phyloP scores from a whole-genome alignment of 2,329 filamentous ascomycete species.

The Clonostachys sp. region DNA sequence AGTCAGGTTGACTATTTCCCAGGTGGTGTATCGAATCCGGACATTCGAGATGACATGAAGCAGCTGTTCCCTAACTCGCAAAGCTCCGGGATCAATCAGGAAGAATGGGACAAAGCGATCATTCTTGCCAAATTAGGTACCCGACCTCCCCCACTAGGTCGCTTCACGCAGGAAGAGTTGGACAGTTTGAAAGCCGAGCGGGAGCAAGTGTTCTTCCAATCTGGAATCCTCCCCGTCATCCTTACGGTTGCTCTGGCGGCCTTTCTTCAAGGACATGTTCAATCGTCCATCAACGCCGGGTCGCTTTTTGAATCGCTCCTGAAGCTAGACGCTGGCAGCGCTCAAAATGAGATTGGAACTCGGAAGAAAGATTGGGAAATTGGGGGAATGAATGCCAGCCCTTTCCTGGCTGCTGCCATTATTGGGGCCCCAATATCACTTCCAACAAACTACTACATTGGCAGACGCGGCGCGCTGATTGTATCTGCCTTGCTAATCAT shows the following conservation, averaged over 20 bases:
- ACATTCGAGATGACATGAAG: not conserved
- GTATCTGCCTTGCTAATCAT: slow-evolving; percentile 29
- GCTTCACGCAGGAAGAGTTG: slow-evolving; percentile 15
- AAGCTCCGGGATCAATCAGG: no score
- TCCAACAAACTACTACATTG: slow-evolving; percentile 28
- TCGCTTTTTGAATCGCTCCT: slow-evolving; percentile 16
- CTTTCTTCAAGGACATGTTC: slow-evolving; percentile 35
- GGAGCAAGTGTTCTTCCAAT: slow-evolving; percentile 22
- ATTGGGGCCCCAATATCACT: slow-evolving; percentile 27
- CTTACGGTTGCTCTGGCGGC: slow-evolving; percentile 33
- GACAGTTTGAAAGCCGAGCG: slow-evolving; percentile 19
- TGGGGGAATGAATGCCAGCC: slow-evolving; percentile 26
- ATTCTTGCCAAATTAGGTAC: not conserved
- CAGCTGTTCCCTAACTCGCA: no score
- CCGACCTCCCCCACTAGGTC: slow-evolving; percentile 3
- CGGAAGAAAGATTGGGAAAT: slow-evolving; percentile 17
- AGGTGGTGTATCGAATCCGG: not conserved
- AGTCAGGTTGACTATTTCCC: not conserved
- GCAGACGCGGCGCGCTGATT: slow-evolving; percentile 28
- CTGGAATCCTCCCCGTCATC: slow-evolving; percentile 12
- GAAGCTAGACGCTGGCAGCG: not conserved
- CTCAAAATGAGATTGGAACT: not conserved
- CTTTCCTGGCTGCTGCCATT: slow-evolving; percentile 26
- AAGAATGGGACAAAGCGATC: slow-evolving; percentile 2
- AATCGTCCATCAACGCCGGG: slow-evolving; percentile 32